A percentile compares a stretch with the other conserved stretches of the same genome.
Conservation (phyloP, 73 alveolate genomes). For the Effrenium voratum region DNA sequence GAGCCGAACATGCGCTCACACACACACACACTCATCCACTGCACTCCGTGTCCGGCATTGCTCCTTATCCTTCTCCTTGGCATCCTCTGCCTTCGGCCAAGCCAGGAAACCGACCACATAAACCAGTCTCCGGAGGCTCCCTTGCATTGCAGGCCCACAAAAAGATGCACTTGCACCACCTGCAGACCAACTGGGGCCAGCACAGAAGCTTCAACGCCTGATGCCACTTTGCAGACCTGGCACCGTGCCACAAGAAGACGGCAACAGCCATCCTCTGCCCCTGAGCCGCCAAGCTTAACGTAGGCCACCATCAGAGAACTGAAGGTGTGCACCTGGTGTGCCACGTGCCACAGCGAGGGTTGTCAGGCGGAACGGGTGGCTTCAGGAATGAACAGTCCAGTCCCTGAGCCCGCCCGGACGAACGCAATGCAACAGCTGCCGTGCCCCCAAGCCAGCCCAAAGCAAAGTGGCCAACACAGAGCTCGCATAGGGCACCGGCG, state of each 20-base stretch:
- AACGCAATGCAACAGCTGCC: background rate
- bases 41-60: background rate
- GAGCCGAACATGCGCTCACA: too few relatives aligned
- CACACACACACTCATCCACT: background rate
- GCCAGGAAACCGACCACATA: too few relatives aligned
- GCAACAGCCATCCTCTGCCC: background rate
- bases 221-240: slow-evolving; percentile 14
- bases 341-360: too few relatives aligned
- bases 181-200: background rate
- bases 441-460: background rate
- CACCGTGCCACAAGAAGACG: background rate
- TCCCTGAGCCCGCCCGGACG: too few relatives aligned
- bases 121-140: too few relatives aligned
- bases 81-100: slow-evolving; percentile 10
- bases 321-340: slow-evolving; percentile 32
- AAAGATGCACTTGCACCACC: too few relatives aligned
- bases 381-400: too few relatives aligned
- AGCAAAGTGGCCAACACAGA: too few relatives aligned
- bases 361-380: too few relatives aligned
- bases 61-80: slow-evolving; percentile 19
- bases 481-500: background rate
- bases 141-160: too few relatives aligned
- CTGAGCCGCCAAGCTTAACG: background rate
- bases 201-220: background rate
- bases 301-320: slow-evolving; percentile 14